phyloP scores from a whole-genome alignment of 441 rosid genomes.

The Breynia disticha region DNA sequence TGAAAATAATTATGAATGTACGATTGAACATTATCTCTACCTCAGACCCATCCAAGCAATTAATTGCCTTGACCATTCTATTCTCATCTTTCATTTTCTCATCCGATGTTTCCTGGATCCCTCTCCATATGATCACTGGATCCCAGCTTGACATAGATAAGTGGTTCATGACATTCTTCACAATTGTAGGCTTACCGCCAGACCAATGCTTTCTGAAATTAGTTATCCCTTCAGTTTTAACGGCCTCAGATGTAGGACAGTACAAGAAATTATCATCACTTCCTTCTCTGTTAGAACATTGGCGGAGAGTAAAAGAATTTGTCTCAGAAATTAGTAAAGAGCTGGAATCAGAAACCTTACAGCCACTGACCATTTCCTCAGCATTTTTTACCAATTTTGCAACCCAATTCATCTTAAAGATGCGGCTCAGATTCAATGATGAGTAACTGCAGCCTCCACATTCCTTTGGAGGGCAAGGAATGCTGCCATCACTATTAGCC shows the following conservation, averaged over 20 bases:
- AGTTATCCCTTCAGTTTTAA: slow-evolving; percentile 46
- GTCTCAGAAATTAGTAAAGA: slow-evolving; percentile 20
- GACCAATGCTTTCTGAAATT: slow-evolving; percentile 70
- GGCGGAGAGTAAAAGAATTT: slow-evolving; percentile 31
- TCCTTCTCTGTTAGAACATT: slow-evolving; percentile 48
- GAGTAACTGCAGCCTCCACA: slow-evolving; percentile 72
- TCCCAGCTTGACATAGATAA: slow-evolving; percentile 65
- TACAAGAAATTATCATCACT: slow-evolving; percentile 53
- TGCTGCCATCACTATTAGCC: slow-evolving; percentile 70
- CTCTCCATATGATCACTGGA: slow-evolving; percentile 65
- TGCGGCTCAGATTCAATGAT: slow-evolving; percentile 64
- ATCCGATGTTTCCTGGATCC: slow-evolving; percentile 58
- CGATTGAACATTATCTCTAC: slow-evolving; percentile 21
- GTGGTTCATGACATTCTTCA: slow-evolving; percentile 52
- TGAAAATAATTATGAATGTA: too few relatives aligned
- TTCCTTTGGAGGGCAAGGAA: slow-evolving; percentile 80
- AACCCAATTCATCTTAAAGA: slow-evolving; percentile 96
- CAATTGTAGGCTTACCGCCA: slow-evolving; percentile 63
- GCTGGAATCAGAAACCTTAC: slow-evolving; percentile 40
- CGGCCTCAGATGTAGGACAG: slow-evolving; percentile 44
- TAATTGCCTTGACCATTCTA: slow-evolving; percentile 57
- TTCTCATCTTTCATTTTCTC: slow-evolving; percentile 61
- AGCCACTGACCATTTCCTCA: slow-evolving; percentile 90
- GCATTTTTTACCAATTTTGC: slow-evolving; percentile 89
- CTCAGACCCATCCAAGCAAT: slow-evolving; percentile 74